Conservation (phyloP, 23 red algal species). For the Gracilaria domingensis region DNA sequence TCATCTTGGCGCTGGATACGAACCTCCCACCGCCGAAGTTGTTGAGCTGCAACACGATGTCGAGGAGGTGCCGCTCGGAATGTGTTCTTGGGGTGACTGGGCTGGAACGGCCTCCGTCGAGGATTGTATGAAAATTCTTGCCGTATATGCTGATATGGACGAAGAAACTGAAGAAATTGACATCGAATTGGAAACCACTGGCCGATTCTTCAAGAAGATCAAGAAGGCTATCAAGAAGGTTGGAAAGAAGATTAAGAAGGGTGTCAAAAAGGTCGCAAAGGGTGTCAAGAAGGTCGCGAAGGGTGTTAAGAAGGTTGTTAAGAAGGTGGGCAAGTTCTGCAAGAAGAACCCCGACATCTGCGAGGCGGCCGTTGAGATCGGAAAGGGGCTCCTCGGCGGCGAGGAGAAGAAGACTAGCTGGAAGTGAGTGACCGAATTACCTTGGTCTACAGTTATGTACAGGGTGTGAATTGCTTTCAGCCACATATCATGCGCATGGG, state of each 20-base stretch:
- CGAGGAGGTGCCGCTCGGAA: conserved; percentile 5
- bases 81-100: conserved; percentile 29
- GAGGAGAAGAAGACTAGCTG: neutral
- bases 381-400: neutral
- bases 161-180: conserved; percentile 2
- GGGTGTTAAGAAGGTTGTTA: conserved; percentile 35
- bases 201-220: conserved; percentile 30
- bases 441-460: neutral
- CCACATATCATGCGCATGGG: neutral
- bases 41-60: conserved; percentile 24
- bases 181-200: neutral
- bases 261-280: neutral
- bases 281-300: neutral
- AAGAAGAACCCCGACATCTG: conserved; percentile 7
- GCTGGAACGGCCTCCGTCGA: neutral
- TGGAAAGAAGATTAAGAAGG: conserved; percentile 24
- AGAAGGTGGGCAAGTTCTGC: conserved; percentile 33
- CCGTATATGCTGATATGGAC: neutral
- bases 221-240: conserved; percentile 19
- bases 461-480: neutral
- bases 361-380: neutral
- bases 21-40: neutral
- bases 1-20: conserved; percentile 19
- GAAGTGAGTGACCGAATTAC: neutral
- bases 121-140: conserved; percentile 27